Evolutionary conservation across 192 early-diverging fungal species (phyloP).

Genomic region (Coemansia umbellata): DNA sequence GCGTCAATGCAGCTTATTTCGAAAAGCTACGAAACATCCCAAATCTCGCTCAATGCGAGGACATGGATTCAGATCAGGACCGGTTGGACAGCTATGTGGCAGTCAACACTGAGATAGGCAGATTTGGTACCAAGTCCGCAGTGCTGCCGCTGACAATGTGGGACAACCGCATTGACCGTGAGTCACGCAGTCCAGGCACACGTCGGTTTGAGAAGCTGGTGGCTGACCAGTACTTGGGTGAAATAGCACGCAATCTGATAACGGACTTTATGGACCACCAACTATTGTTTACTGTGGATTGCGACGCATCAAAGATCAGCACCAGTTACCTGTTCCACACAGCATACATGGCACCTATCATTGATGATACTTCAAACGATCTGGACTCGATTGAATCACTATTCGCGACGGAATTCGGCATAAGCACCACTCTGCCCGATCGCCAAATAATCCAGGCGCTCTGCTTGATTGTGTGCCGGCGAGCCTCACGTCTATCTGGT

Average conservation of each 20-base stretch:
- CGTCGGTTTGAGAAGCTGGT: constrained; percentile 69
- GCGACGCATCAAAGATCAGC: constrained; percentile 52
- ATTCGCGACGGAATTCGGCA: constrained; percentile 66
- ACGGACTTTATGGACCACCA: constrained; percentile 75
- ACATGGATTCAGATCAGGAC: constrained; percentile 4
- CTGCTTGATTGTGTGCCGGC: constrained; percentile 84
- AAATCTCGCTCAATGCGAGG: constrained; percentile 44
- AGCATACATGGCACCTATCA: constrained; percentile 68
- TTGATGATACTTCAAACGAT: constrained; percentile 60
- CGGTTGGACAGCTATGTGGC: constrained; percentile 56
- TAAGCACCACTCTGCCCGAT: constrained; percentile 62
- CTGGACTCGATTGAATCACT: constrained; percentile 58
- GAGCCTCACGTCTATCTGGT: constrained; percentile 77
- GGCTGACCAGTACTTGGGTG: constrained; percentile 88
- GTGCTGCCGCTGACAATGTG: constrained; percentile 79
- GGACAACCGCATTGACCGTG: constrained; percentile 77
- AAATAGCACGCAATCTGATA: constrained; percentile 77
- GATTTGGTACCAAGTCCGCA: constrained; percentile 66
- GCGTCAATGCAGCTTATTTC: constrained; percentile 89
- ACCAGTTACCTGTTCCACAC: constrained; percentile 69
- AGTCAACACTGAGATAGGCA: constrained; percentile 94
- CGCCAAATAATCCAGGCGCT: constrained; percentile 73
- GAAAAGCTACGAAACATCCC: constrained; percentile 69
- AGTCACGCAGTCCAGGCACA: constrained; percentile 66
- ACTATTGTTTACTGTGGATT: constrained; percentile 62